Conservation (phyloP, 352 stramenopile species). For the Halophytophthora polymorphica region DNA sequence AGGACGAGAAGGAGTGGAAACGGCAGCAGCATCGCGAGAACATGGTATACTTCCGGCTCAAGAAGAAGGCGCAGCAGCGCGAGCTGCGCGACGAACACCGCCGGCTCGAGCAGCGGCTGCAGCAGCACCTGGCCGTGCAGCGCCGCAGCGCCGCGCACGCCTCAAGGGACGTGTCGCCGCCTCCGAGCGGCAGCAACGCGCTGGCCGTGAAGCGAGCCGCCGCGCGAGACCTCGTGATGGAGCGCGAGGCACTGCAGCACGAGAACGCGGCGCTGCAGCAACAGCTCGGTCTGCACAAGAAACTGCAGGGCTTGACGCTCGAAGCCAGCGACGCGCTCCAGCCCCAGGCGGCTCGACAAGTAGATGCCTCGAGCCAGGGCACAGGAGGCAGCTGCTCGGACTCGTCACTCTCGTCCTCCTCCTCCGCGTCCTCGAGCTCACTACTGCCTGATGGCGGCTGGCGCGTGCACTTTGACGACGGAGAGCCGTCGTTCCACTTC, state of each 20-base stretch:
- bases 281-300: slow-evolving; percentile 23
- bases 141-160: slow-evolving; percentile 21
- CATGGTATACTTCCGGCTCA: slow-evolving; percentile 48
- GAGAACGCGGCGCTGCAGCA: slow-evolving; percentile 37
- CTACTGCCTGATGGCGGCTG: slow-evolving; percentile 14
- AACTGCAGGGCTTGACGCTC: slow-evolving; percentile 11
- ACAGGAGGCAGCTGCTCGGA: slow-evolving; percentile 24
- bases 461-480: slow-evolving; percentile 25
- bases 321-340: slow-evolving; percentile 10
- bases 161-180: slow-evolving; percentile 1
- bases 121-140: slow-evolving; percentile 37
- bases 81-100: slow-evolving; percentile 35
- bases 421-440: slow-evolving; percentile 17
- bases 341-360: slow-evolving; percentile 9
- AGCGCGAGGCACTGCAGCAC: slow-evolving; percentile 31
- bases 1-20: slow-evolving; percentile 51
- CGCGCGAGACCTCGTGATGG: slow-evolving; percentile 27
- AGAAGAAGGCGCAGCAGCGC: slow-evolving; percentile 47
- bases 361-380: not conserved
- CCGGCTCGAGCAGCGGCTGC: slow-evolving; percentile 30
- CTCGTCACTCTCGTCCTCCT: slow-evolving; percentile 13
- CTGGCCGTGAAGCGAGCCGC: slow-evolving; percentile 13
- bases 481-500: slow-evolving; percentile 35
- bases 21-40: slow-evolving; percentile 47
- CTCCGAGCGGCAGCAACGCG: not conserved